Base-by-base conservation (phyloP, 768 basidiomycete genomes). In the Rhizopogon vinicolor region DNA sequence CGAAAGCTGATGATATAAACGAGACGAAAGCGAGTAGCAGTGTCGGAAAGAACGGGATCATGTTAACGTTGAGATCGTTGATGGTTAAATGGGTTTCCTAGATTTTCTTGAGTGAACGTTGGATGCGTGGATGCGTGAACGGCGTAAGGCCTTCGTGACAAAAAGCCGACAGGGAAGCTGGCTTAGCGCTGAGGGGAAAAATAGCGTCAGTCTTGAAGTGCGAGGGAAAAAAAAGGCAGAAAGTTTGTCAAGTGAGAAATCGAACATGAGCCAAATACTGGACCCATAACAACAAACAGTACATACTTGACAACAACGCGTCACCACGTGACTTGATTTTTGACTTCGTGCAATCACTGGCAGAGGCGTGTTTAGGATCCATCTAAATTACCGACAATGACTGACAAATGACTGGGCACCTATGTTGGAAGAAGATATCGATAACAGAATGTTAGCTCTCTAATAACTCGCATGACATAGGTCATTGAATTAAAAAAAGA, bases 1-100 rank as follows among this genome's bases (percentile, higher is more conserved):
- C 79, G 64, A 88, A 89, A 64, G 78, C 84, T 44, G 89, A 89
- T 66, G 79, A 79, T 65, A 83, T 67, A 74, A 90, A 87, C 52
- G 89, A 89, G 62, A 87, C 56, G 65, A 90, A 78, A 70, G 82
- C 81, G 63, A 90, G 80, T 45, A 78, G 78, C 63, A 91, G 74
- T 52, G 85, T 76, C 41, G 83, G 82, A 68, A 85, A 70, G 67
- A 89, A 80, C 52, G 87, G 83, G 63, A 88, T 75, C 86, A 89
- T 89, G 31, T 60, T 66, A 60, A 42, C 46, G 51, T 62, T 58
- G 60, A 54, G 58, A 61, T 59, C 51, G 63, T 55, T 58, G 62
- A 48, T 31, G 37, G 43, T 19, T 35, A 25, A 25, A 25, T 25
- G 25, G 4, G 18, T 19, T 48, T 57, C 48, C 51, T 54, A 53